phyloP scores from a whole-genome alignment of 1,284 basidiomycete species.

The Golubevia pallescens region DNA sequence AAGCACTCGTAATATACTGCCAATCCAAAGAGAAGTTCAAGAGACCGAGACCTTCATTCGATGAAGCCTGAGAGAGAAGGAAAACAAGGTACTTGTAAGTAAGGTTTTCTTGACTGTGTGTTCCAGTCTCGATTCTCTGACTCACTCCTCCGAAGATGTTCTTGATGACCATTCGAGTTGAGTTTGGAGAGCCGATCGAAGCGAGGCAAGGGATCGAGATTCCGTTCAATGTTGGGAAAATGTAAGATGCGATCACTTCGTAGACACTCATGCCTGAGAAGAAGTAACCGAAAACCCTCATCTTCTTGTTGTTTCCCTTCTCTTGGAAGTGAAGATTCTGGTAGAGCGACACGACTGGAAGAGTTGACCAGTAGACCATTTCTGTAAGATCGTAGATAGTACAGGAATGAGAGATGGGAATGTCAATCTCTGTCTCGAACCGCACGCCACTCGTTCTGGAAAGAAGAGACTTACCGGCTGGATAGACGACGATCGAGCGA shows the following conservation, averaged over 20 bases:
- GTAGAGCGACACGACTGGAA: slow-evolving; percentile 48
- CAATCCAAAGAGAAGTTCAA: slow-evolving; percentile 51
- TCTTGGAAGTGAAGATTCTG: slow-evolving; percentile 51
- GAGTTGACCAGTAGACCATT: slow-evolving; percentile 64
- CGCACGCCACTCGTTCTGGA: too few relatives aligned
- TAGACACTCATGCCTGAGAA: slow-evolving; percentile 31
- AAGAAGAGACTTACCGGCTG: slow-evolving; percentile 4
- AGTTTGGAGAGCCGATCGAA: slow-evolving; percentile 68
- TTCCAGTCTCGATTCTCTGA: slow-evolving; percentile 11
- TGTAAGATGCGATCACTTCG: slow-evolving; percentile 68
- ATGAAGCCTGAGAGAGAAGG: slow-evolving; percentile 3
- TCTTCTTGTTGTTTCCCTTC: slow-evolving; percentile 68
- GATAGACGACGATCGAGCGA: slow-evolving; percentile 25
- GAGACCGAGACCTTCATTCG: slow-evolving; percentile 54
- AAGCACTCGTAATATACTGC: slow-evolving; percentile 49
- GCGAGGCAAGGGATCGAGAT: slow-evolving; percentile 66
- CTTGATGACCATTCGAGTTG: slow-evolving; percentile 24
- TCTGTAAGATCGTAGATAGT: slow-evolving; percentile 10
- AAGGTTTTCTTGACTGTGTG: background rate
- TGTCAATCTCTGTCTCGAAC: background rate
- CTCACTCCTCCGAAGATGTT: slow-evolving; percentile 57
- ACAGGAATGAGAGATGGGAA: background rate
- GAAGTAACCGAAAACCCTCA: slow-evolving; percentile 72
- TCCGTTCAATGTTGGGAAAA: slow-evolving; percentile 56
- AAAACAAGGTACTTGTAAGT: too few relatives aligned